Evolutionary conservation across 2,329 filamentous ascomycete species (phyloP).

Genomic region (Eutypa lata): DNA sequence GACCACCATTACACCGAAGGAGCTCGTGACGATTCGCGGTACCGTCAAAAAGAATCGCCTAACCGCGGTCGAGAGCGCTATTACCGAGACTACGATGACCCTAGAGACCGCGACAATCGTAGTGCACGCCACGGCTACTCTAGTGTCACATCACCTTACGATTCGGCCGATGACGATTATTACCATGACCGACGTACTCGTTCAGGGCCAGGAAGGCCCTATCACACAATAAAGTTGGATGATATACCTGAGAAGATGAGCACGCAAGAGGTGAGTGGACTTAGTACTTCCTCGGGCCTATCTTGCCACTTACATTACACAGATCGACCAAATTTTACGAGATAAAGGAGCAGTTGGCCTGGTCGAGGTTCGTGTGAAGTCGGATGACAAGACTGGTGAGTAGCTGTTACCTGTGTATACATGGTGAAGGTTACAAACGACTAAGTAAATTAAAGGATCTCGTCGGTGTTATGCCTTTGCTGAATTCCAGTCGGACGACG

Average conservation of each 20-base stretch:
- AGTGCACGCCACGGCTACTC: conserved; percentile 23
- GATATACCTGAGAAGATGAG: conserved; percentile 28
- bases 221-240: conserved; percentile 31
- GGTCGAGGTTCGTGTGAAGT: conserved; percentile 29
- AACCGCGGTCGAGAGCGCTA: conserved; percentile 15
- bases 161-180: conserved; percentile 23
- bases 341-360: conserved; percentile 27
- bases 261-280: conserved; percentile 22
- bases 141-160: conserved; percentile 21
- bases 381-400: conserved; percentile 27
- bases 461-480: conserved; percentile 35
- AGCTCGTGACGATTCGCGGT: conserved; percentile 10
- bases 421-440: neutral
- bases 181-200: conserved; percentile 21
- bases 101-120: conserved; percentile 13
- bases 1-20: neutral
- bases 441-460: conserved; percentile 14
- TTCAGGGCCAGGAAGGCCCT: conserved; percentile 26
- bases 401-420: neutral
- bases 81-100: conserved; percentile 20
- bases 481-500: conserved; percentile 36
- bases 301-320: neutral
- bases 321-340: conserved; percentile 29
- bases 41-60: conserved; percentile 17
- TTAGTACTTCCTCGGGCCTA: neutral